These are phyloP conservation scores for Cyclaneusma minus DNA, from an alignment of 2,329 filamentous ascomycete species.

Conservation along the genomic window DNA sequence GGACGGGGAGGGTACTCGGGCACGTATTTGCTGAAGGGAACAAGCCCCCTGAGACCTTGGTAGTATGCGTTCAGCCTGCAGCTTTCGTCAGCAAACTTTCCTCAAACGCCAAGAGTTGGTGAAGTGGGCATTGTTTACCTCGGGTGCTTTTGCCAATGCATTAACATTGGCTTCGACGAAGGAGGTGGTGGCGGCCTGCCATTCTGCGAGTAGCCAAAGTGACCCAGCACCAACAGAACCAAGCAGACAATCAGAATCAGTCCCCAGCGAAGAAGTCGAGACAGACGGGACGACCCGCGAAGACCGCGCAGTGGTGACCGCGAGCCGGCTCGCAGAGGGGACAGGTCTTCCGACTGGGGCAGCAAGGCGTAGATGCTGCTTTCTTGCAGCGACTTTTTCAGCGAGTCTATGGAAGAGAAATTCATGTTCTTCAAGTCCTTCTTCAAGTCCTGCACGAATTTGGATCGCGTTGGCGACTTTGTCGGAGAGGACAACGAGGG, in stretches of 20 bases:
- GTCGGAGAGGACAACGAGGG: no score
- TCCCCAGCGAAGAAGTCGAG: conserved; percentile 1
- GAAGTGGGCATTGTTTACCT: conserved; percentile 22
- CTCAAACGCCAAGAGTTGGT: not conserved
- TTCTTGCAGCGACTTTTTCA: conserved; percentile 1
- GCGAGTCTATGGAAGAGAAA: no score
- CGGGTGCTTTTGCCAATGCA: conserved; percentile 24
- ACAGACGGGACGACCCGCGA: not conserved
- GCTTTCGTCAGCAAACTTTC: conserved; percentile 6
- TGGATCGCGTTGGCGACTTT: no score
- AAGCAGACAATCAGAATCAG: conserved; percentile 1
- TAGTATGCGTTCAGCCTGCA: conserved; percentile 66
- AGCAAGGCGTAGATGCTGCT: conserved; percentile 1
- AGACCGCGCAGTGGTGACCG: not conserved
- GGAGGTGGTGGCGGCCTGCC: not conserved
- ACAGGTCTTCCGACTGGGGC: not conserved
- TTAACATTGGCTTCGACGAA: conserved; percentile 9
- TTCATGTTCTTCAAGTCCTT: no score
- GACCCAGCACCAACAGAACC: not conserved
- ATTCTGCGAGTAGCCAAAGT: no score
- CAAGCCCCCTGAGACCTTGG: conserved; percentile 58
- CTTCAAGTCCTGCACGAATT: no score
- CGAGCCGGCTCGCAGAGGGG: not conserved
- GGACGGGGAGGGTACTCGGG: conserved; percentile 54
- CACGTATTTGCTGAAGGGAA: conserved; percentile 43